Conservation (phyloP, 2,329 filamentous ascomycete genomes). For the Talaromyces sp. region DNA sequence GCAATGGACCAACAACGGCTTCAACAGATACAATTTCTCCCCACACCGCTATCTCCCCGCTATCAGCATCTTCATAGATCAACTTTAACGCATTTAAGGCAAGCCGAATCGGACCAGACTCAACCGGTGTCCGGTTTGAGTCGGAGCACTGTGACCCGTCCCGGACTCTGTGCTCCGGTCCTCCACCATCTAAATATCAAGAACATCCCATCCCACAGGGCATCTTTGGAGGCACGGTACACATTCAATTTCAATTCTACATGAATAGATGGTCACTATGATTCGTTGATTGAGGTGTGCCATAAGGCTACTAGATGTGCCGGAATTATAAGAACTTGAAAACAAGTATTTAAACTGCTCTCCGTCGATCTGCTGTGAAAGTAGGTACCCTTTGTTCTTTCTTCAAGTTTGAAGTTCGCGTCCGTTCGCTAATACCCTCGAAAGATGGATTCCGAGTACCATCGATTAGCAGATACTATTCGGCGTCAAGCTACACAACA, state of each 20-base stretch:
- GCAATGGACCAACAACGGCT: constrained; percentile 8
- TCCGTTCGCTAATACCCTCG: neutral
- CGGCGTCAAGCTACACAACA: constrained; percentile 18
- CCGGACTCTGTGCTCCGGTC: constrained; percentile 29
- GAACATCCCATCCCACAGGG: neutral
- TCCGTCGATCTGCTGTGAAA: no score
- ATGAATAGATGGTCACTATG: neutral
- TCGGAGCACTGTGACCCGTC: constrained; percentile 35
- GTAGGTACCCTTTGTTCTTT: no score
- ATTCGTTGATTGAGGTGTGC: neutral
- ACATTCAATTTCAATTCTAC: neutral
- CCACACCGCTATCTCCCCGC: constrained; percentile 1
- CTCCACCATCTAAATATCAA: constrained; percentile 13
- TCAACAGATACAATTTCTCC: neutral
- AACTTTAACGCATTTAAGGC: neutral
- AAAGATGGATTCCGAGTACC: constrained; percentile 30
- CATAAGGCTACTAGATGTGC: neutral
- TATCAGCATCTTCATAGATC: neutral
- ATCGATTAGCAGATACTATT: constrained; percentile 20
- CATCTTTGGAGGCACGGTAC: neutral
- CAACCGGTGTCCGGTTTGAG: constrained; percentile 8
- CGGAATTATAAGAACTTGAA: neutral
- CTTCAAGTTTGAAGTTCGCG: neutral
- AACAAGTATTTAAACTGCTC: no score
- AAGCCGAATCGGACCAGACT: constrained; percentile 17